Evolutionary conservation across 371 early-diverging fungal genomes (phyloP), one percentile per base, ranked within the genome.

Genomic region (Apophysomyces elegans): DNA sequence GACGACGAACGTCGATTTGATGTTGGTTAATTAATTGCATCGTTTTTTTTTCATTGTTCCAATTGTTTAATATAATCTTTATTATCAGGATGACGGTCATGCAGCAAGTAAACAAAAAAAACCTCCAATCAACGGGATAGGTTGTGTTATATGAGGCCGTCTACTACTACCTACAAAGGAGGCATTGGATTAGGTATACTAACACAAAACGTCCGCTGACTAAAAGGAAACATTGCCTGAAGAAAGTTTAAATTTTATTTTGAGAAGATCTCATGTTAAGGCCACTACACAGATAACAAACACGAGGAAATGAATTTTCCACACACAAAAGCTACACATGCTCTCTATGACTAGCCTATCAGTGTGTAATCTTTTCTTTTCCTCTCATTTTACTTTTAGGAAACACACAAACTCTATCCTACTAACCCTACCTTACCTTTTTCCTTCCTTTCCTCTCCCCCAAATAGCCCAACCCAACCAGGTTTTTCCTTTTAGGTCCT

Each of bases 261-360:
- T 50, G 54, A 18, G 54, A 50, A 50, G 54, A 50, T 50, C 54
- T 50, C 54, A 50, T 50, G 54, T 21, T 21, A 50, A 21, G 54
- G 21, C 9, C 21, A 50, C 32, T 26, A 26, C 32, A 21, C 21
- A n/a, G 54, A 50, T 50, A 50, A 50, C 54, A 50, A 50, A 21
- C 54, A 50, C 54, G 54, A 50, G 54, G 54, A 50, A 21, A 50
- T 50, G 54, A 2, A 21, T n/a, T 21, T 50, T 50, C 16, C 21
- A 50, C 21, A 50, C 21, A 50, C 32, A 18, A 16, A 16, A 50
- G 21, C 16, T 18, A 8, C 54, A 50, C 54, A 50, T 50, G 54
- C 21, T 50, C 21, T 9, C 9, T 18, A 9, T 2, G 16, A 50
- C 21, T 26, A 50, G 21, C 54, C 32, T 26, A 26, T 26, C 32